Percentiles rank a stretch among this genome's conserved stretches.
These are phyloP conservation scores for Yamadazyma endophytica DNA, from an alignment of 805 yeast species.

Conservation along the genomic window DNA sequence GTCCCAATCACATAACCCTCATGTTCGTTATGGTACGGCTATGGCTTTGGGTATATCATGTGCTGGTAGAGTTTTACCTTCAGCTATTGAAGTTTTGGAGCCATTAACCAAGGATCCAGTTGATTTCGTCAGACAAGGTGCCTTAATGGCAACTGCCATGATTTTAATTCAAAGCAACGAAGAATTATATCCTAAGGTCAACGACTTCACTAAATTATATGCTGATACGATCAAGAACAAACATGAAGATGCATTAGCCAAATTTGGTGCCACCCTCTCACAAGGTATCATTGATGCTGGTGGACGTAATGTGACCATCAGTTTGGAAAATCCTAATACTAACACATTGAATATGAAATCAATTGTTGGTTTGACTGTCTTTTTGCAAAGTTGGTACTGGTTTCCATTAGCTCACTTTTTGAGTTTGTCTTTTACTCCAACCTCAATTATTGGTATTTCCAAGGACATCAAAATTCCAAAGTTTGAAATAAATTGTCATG, in stretches of 20 bases:
- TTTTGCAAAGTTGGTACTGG: conserved; percentile 97
- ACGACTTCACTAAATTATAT: conserved; percentile 66
- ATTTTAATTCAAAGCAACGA: conserved; percentile 85
- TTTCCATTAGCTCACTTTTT: conserved; percentile 94
- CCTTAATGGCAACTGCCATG: conserved; percentile 89
- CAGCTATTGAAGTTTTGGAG: conserved; percentile 88
- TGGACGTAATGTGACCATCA: conserved; percentile 95
- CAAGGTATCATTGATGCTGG: conserved; percentile 99
- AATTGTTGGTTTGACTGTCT: conserved; percentile 85
- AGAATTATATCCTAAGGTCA: conserved; percentile 73
- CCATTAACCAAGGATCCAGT: conserved; percentile 91
- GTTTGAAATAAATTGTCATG: conserved; percentile 74
- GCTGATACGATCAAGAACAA: conserved; percentile 77
- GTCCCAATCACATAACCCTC: conserved; percentile 94
- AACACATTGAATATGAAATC: conserved; percentile 89
- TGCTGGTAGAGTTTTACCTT: conserved; percentile 86
- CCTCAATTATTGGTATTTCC: conserved; percentile 81
- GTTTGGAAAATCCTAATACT: conserved; percentile 81
- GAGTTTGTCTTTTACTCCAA: conserved; percentile 87
- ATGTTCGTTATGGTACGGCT: conserved; percentile 97
- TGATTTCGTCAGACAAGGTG: conserved; percentile 98
- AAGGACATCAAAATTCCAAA: conserved; percentile 84
- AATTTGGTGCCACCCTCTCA: conserved; percentile 94
- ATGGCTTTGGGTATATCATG: conserved; percentile 95
- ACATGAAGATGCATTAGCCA: conserved; percentile 95